Evolutionary conservation across 805 yeast species (phyloP).

Genomic region (Pichia cabralensis): DNA sequence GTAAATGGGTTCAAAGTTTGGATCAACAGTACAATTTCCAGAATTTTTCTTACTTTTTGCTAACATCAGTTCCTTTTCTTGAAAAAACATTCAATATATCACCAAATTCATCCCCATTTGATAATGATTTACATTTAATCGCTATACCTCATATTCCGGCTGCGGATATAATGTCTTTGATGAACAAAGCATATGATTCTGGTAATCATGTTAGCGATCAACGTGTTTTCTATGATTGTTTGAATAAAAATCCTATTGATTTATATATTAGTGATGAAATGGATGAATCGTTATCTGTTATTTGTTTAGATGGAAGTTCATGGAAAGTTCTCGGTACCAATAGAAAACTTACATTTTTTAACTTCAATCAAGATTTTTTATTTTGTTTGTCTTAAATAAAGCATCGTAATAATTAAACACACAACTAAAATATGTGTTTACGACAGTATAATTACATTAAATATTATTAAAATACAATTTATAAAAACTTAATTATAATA

Average conservation of each 20-base stretch:
- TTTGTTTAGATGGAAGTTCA: conserved; percentile 57
- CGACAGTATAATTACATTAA: too few species aligned
- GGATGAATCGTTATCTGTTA: conserved; percentile 28
- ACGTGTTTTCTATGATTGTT: conserved; percentile 39
- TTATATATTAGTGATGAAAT: conserved; percentile 1
- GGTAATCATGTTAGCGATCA: conserved; percentile 45
- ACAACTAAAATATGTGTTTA: too few species aligned
- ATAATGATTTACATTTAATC: conserved; percentile 35
- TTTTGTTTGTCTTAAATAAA: background rate
- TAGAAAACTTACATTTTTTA: background rate
- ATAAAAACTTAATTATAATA: background rate
- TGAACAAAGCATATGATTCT: conserved; percentile 45
- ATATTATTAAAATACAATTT: too few species aligned
- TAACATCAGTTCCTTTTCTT: conserved; percentile 45
- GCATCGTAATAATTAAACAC: too few species aligned
- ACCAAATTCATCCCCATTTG: conserved; percentile 42
- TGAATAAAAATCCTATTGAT: conserved; percentile 1
- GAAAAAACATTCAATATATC: conserved; percentile 56
- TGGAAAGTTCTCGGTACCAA: conserved; percentile 2
- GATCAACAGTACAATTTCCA: background rate
- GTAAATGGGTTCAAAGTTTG: background rate
- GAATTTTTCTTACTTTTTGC: conserved; percentile 46
- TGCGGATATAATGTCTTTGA: conserved; percentile 38
- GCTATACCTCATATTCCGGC: conserved; percentile 30
- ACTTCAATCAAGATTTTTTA: conserved; percentile 1